Percentiles rank a stretch among this genome's conserved stretches.
Evolutionary conservation across 164 flowering plant genomes (phyloP).

Genomic region (Chimonanthus salicifolius): DNA sequence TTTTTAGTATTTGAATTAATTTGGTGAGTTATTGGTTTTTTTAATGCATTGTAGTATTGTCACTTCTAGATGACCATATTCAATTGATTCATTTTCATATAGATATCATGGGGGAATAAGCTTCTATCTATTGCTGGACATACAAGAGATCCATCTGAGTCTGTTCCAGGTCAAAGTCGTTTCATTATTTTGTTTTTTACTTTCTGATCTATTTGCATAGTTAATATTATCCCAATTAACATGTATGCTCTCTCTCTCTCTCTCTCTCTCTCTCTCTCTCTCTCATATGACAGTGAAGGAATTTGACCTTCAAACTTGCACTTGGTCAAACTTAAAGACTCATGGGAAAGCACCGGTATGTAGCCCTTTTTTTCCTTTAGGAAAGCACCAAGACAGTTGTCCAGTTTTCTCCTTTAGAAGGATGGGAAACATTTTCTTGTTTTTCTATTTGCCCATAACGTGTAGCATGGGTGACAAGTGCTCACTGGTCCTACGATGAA

Average conservation of each 20-base stretch:
- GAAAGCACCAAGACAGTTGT: not conserved
- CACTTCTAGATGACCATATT: not conserved
- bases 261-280: too few relatives aligned
- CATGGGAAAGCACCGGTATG: slow-evolving; percentile 91
- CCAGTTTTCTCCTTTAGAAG: not conserved
- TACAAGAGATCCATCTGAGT: slow-evolving; percentile 88
- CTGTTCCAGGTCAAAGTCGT: slow-evolving; percentile 56
- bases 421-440: not conserved
- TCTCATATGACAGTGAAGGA: slow-evolving; percentile 58
- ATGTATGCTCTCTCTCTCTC: slow-evolving; percentile 3
- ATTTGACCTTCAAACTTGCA: slow-evolving; percentile 67
- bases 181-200: not conserved
- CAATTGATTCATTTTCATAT: slow-evolving; percentile 8
- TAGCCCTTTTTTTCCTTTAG: not conserved
- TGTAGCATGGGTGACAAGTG: too few relatives aligned
- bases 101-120: slow-evolving; percentile 96
- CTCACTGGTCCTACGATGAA: too few relatives aligned
- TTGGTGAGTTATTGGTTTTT: not conserved
- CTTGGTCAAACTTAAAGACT: slow-evolving; percentile 88
- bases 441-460: too few relatives aligned
- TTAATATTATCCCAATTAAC: not conserved
- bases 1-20: not conserved
- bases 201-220: not conserved
- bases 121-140: slow-evolving; percentile 93
- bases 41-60: slow-evolving; percentile 9